phyloP scores from a whole-genome alignment of 139 green algal species.

The Zygnema circumcarinatum region DNA sequence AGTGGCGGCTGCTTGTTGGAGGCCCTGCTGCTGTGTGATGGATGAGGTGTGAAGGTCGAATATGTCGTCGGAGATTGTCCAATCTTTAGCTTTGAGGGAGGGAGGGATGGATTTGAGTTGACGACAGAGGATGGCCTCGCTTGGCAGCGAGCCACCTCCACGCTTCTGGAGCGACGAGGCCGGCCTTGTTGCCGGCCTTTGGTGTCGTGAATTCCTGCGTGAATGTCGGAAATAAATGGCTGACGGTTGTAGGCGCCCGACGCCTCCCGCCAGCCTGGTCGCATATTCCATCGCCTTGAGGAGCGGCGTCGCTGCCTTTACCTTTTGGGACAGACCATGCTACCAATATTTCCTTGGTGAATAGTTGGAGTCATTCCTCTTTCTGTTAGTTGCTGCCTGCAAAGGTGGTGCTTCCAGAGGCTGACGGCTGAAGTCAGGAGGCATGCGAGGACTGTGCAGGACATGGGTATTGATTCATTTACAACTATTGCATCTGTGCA shows the following conservation, averaged over 20 bases:
- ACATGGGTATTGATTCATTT: no score
- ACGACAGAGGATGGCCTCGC: constrained; percentile 3
- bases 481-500: no score
- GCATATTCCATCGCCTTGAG: constrained; percentile 33
- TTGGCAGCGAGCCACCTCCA: not conserved
- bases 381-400: not conserved
- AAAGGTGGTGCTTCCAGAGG: no score
- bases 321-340: constrained; percentile 32
- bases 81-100: constrained; percentile 8
- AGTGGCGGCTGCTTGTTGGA: not conserved
- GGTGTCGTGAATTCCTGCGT: constrained; percentile 21
- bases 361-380: not conserved
- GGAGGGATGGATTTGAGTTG: constrained; percentile 17
- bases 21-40: not conserved
- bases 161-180: constrained; percentile 2
- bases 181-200: not conserved
- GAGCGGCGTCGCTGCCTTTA: constrained; percentile 33
- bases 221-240: constrained; percentile 21
- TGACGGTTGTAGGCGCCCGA: not conserved
- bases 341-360: constrained; percentile 4
- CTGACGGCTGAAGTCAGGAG: no score
- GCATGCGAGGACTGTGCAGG: no score
- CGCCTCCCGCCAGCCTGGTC: not conserved
- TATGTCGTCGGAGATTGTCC: not conserved
- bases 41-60: not conserved